Evolutionary conservation across 768 basidiomycete genomes (phyloP).

Genomic region (Artomyces pyxidatus): DNA sequence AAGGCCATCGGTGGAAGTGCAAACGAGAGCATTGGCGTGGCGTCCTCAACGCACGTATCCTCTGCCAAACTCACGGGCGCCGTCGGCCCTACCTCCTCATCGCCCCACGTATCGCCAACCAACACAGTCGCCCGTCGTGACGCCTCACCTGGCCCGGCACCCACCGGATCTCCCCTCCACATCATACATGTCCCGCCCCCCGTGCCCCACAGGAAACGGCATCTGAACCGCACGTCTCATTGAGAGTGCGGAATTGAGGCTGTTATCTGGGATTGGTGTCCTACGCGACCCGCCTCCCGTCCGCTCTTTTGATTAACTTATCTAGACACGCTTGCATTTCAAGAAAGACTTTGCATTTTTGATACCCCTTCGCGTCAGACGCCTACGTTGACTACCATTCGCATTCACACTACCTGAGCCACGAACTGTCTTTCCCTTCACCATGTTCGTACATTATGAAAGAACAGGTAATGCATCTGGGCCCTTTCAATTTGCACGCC

Average conservation of each 20-base stretch:
- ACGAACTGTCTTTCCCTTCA: too few species aligned
- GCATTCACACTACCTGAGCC: neutral
- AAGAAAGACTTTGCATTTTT: neutral
- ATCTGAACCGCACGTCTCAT: conserved; percentile 9
- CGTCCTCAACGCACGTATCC: conserved; percentile 7
- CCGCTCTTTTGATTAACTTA: conserved; percentile 21
- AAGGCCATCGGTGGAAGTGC: conserved; percentile 59
- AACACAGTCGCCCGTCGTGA: conserved; percentile 43
- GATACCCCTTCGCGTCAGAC: conserved; percentile 4
- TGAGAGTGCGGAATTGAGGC: neutral
- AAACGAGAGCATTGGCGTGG: conserved; percentile 26
- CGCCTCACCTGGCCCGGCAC: conserved; percentile 16
- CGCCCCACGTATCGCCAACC: conserved; percentile 51
- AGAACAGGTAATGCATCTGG: too few species aligned
- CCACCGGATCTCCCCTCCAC: conserved; percentile 8
- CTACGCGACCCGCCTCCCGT: conserved; percentile 19
- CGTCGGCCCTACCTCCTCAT: conserved; percentile 13
- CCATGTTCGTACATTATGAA: too few species aligned
- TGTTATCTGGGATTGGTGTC: conserved; percentile 16
- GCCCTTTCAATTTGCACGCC: too few species aligned
- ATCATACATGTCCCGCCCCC: conserved; percentile 6
- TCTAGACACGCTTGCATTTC: neutral
- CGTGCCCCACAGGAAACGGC: neutral
- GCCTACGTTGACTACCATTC: neutral
- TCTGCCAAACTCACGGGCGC: conserved; percentile 17